Conservation (phyloP, 2,329 filamentous ascomycete species). For the Scortechinia acanthostroma region DNA sequence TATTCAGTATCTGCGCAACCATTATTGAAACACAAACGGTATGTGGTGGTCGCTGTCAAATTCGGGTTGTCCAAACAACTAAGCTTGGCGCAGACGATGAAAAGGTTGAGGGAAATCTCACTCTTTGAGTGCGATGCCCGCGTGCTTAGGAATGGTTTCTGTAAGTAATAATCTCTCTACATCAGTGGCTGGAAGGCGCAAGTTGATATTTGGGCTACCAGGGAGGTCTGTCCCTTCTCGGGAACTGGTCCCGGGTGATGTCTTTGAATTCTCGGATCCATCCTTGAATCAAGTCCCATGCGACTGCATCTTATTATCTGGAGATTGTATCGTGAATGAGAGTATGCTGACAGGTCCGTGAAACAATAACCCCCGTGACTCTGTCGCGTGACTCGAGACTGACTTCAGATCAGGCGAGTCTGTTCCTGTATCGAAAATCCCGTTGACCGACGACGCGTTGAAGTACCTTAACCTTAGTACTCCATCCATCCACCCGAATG, state of each 20-base stretch:
- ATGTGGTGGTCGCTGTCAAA: too few species aligned
- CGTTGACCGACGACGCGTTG: conserved; percentile 76
- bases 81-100: conserved; percentile 86
- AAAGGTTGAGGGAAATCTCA: conserved; percentile 80
- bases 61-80: too few species aligned
- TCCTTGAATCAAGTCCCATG: conserved; percentile 81
- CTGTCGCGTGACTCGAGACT: neutral
- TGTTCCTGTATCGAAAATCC: conserved; percentile 87
- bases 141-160: conserved; percentile 89
- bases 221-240: conserved; percentile 79
- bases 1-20: conserved; percentile 83
- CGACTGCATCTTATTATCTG: conserved; percentile 82
- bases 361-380: neutral
- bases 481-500: conserved; percentile 73
- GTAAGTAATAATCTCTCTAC: conserved; percentile 35
- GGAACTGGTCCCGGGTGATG: conserved; percentile 87
- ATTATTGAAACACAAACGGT: conserved; percentile 82
- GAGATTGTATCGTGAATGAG: conserved; percentile 97
- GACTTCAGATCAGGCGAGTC: conserved; percentile 59
- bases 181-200: too few species aligned
- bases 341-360: conserved; percentile 80
- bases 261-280: conserved; percentile 94
- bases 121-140: conserved; percentile 91
- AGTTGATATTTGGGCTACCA: conserved; percentile 24
- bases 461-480: conserved; percentile 69